phyloP scores from a whole-genome alignment of 306 rosid species.

The Carpinus fangiana region DNA sequence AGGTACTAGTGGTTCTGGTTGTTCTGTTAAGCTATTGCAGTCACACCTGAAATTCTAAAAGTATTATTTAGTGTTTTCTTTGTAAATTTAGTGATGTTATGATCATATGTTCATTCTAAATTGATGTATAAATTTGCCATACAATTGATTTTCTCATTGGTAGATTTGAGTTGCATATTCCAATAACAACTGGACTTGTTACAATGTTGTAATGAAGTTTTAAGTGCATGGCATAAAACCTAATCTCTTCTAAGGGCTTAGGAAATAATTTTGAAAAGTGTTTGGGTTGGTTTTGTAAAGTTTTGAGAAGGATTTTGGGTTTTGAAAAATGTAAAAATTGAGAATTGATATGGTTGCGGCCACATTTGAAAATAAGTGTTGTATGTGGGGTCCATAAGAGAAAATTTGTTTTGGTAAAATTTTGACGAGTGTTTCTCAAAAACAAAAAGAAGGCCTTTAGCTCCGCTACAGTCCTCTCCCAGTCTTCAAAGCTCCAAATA shows the following conservation, averaged over 20 bases:
- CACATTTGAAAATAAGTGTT: too few relatives aligned
- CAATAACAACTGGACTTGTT: neutral
- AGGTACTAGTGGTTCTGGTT: neutral
- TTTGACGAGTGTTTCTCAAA: too few relatives aligned
- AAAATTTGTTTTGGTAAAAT: too few relatives aligned
- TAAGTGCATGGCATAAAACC: neutral
- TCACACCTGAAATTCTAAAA: neutral
- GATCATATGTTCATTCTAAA: neutral
- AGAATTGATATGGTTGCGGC: too few relatives aligned
- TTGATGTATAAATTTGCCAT: neutral
- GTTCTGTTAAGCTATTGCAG: neutral
- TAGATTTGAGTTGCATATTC: neutral
- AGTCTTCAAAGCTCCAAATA: too few relatives aligned
- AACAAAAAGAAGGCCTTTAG: too few relatives aligned
- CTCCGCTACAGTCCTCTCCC: too few relatives aligned
- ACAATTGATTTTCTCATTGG: neutral
- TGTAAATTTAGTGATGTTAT: neutral
- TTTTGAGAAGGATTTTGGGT: too few relatives aligned
- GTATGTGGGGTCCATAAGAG: too few relatives aligned
- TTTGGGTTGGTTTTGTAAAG: neutral
- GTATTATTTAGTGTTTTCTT: neutral
- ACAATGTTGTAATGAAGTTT: neutral
- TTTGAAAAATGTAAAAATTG: too few relatives aligned
- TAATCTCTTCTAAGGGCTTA: constrained; percentile 20
- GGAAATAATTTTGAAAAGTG: constrained; percentile 15